These are phyloP conservation scores for Polysphondylium violaceum DNA, from an alignment of 78 protist genomes.

Conservation along the genomic window DNA sequence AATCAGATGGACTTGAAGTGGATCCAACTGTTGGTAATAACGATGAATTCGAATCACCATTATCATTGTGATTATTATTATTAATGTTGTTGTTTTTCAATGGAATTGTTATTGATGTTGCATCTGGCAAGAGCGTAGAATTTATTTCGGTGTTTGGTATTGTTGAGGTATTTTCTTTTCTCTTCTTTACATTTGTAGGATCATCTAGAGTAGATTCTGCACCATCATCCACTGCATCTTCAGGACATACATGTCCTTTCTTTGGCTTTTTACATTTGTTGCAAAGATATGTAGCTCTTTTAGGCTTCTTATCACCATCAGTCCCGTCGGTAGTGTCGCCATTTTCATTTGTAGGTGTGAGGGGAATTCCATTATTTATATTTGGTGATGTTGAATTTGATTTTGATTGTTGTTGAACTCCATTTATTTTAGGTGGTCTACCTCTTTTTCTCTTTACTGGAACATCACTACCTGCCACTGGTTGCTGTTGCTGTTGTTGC, in stretches of 20 bases:
- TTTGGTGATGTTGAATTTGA: background rate
- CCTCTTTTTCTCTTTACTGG: conserved; percentile 46
- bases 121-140: too few relatives aligned
- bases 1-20: too few relatives aligned
- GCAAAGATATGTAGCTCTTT: conserved; percentile 36
- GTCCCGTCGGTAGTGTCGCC: background rate
- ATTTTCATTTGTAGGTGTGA: background rate
- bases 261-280: conserved; percentile 43
- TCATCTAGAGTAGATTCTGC: background rate
- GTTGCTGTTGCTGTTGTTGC: too few relatives aligned
- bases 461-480: too few relatives aligned
- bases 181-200: conserved; percentile 17
- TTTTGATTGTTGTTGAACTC: conserved; percentile 9
- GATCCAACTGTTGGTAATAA: background rate
- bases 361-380: background rate
- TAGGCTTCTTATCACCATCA: conserved; percentile 18
- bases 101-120: too few relatives aligned
- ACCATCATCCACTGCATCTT: conserved; percentile 20
- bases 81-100: background rate
- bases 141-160: too few relatives aligned
- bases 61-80: too few relatives aligned
- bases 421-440: conserved; percentile 38
- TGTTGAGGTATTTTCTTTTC: too few relatives aligned
- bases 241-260: conserved; percentile 41
- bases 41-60: background rate